Base-by-base conservation (phyloP, 2,329 filamentous ascomycete species). In the Onygena corvina region DNA sequence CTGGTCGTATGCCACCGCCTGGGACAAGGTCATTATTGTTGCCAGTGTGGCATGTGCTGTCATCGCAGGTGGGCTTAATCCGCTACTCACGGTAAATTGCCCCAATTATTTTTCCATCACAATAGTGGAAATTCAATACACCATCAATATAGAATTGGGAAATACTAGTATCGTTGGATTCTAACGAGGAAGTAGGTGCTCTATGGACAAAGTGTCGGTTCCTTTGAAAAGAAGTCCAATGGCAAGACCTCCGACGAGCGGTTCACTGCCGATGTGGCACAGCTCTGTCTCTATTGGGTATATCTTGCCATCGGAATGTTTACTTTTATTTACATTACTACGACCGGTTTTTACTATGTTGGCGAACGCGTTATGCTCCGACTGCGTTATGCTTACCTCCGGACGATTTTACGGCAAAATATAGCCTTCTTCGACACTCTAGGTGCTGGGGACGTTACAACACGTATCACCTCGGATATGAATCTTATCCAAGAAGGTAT, bases 401-500 rank as follows among this genome's bases (percentile, higher is more conserved):
- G 77, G 54, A 82, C 81, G 57, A 84, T 84, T 60, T 72, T 90
- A 69, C 76, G 76, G 52, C 86, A 90, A 61, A 89, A 90, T 62
- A 86, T 89, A 60, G 84, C 77, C 21, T 89, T 84, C 66, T 89
- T 88, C 66, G 88, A 94, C 64, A 86, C 86, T 58, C 74, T 90
- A 3, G 86, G 86, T 31, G 80, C 85, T 35, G 86, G 86, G 36
- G 87, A 93, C 64, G 81, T 93, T 49, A 89, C 86, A 0, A 89
- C 85, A 0, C 78, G 86, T 54, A 90, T 93, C 56, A 93, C 86
- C 0, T 79, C 85, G 4, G 86, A 93, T 61, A 88, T 84, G 35
- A 92, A 90, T 57, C 69, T 87, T 47, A 80, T 94, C 45, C 87
- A 92, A 64, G 85, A 89, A 55, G 87, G 86, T 46, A 88, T 94